Percentiles rank a stretch among this genome's conserved stretches.
phyloP scores from a whole-genome alignment of 805 yeast species.

The Suhomyces emberorum region DNA sequence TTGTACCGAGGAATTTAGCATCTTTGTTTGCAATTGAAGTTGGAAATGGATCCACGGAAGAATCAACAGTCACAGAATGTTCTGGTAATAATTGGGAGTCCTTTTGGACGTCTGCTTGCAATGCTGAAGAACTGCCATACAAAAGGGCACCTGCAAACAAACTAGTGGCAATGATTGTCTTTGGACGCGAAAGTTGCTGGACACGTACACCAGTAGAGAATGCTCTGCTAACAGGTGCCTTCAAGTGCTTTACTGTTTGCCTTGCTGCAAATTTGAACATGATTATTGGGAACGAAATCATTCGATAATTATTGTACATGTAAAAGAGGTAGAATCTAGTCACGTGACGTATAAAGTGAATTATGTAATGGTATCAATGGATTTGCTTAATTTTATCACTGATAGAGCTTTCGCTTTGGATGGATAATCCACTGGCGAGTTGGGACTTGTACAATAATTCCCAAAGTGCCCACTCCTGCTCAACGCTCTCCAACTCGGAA shows the following conservation, averaged over 20 bases:
- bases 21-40: constrained; percentile 5
- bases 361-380: no score
- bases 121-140: neutral
- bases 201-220: constrained; percentile 7
- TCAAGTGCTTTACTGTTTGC: neutral
- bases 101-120: constrained; percentile 9
- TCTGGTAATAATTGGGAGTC: constrained; percentile 7
- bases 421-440: constrained; percentile 36
- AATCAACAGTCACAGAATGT: constrained; percentile 44
- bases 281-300: no score
- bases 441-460: constrained; percentile 35
- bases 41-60: constrained; percentile 50
- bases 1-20: constrained; percentile 20
- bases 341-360: neutral
- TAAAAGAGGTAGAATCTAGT: no score
- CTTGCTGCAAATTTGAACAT: constrained; percentile 5
- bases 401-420: constrained; percentile 21
- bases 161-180: constrained; percentile 1
- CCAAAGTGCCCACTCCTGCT: constrained; percentile 38
- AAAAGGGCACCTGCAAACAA: neutral
- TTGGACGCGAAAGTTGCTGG: neutral
- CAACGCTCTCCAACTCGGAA: constrained; percentile 21
- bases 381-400: constrained; percentile 19
- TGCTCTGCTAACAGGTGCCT: neutral
- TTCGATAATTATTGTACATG: no score